These are phyloP conservation scores for Acanthamoeba rhysodes DNA, from an alignment of 208 protist genomes.

Conservation along the genomic window DNA sequence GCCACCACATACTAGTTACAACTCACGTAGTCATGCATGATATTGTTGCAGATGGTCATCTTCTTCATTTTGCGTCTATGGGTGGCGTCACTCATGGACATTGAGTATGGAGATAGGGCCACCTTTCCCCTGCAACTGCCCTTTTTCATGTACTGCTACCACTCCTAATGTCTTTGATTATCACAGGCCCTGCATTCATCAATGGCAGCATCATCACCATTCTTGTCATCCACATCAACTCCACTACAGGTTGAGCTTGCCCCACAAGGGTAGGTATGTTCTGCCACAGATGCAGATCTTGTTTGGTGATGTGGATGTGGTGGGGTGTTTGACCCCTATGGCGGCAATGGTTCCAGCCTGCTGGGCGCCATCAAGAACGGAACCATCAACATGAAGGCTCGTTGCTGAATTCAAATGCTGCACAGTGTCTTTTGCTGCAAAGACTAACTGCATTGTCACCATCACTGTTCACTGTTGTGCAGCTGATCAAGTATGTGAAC, in stretches of 20 bases:
- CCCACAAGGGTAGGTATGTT: background rate
- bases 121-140: slow-evolving; percentile 26
- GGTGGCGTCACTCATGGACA: background rate
- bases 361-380: background rate
- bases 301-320: background rate
- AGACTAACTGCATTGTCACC: no score
- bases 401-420: background rate
- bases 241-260: slow-evolving; percentile 10
- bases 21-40: no score
- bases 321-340: background rate
- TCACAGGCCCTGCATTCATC: no score
- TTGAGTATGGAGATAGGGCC: background rate
- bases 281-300: background rate
- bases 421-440: no score
- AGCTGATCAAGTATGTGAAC: slow-evolving; percentile 38
- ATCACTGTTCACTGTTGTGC: background rate
- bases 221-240: no score
- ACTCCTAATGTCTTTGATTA: no score
- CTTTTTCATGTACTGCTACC: background rate
- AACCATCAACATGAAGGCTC: slow-evolving; percentile 35
- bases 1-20: no score
- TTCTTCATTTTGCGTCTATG: slow-evolving; percentile 57
- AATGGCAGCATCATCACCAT: background rate
- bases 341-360: background rate
- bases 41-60: slow-evolving; percentile 51